phyloP scores from a whole-genome alignment of 345 rosid species.

The Stellera chamaejasme region DNA sequence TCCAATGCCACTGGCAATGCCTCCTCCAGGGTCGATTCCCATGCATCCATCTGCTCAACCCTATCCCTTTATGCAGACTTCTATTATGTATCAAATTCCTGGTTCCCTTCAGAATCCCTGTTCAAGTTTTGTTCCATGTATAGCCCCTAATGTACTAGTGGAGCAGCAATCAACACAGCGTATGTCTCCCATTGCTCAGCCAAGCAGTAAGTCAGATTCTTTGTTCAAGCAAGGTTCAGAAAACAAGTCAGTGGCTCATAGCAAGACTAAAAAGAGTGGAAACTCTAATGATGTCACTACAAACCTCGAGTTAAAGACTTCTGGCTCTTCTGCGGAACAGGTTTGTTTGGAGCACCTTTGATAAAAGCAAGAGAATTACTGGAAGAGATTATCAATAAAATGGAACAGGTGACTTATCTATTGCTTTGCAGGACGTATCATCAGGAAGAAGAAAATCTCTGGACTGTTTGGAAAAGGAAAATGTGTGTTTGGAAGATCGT shows the following conservation, averaged over 20 bases:
- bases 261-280: conserved; percentile 41
- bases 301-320: conserved; percentile 82
- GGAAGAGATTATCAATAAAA: conserved; percentile 2
- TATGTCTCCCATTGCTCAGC: conserved; percentile 31
- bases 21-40: conserved; percentile 67
- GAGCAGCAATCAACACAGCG: conserved; percentile 52
- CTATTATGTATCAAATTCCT: conserved; percentile 61
- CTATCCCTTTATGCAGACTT: conserved; percentile 29
- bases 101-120: conserved; percentile 56
- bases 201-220: conserved; percentile 26
- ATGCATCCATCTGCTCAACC: conserved; percentile 78
- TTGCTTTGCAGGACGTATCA: conserved; percentile 40
- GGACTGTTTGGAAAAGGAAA: conserved; percentile 36
- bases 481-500: conserved; percentile 34
- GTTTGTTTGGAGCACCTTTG: conserved; percentile 22
- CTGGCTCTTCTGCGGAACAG: conserved; percentile 69
- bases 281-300: conserved; percentile 66
- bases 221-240: conserved; percentile 39
- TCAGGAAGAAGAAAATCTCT: conserved; percentile 39
- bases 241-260: conserved; percentile 48
- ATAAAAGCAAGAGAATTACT: background rate
- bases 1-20: conserved; percentile 68
- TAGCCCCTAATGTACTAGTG: conserved; percentile 43
- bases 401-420: background rate
- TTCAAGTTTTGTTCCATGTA: conserved; percentile 59